Evolutionary conservation across 164 flowering plant genomes (phyloP), one percentile per base, ranked within the genome.

Genomic region (Annona squamosa): DNA sequence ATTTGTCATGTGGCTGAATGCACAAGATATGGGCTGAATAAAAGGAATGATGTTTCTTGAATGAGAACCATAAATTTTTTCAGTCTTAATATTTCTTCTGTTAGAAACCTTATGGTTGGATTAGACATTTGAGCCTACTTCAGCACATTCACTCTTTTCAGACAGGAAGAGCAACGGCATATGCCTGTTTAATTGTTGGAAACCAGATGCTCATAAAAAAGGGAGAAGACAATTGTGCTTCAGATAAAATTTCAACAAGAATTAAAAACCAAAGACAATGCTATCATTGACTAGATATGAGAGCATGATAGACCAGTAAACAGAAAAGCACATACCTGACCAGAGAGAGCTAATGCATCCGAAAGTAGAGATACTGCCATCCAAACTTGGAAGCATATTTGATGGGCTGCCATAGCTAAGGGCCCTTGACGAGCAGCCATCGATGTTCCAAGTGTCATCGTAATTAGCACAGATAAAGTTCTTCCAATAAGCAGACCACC

Each of bases 341-440:
- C 91, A 77, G 99, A 91, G 77, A 97, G 70, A 75, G 94, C 94
- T 48, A 91, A 83, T 64, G 99, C 93, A 89, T 96, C 97, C 17
- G 97, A 85, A 46, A 96, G 87, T 74, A 96, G 95, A 61, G 99
- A 91, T 48, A 92, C 98, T 68, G 99, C 97, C 81, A 93, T 79
- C 99, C 99, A 96, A 0, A 96, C 90, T 86, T 96, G 98, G 77
- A 90, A 73, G 82, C 97, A 96, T 78, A 96, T 89, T 74, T 96
- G 99, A 80, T 96, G 99, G 75, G 97, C 98, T 45, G 98, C 98
- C 99, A 96, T 96, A 63, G 97, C 92, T 46, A 87, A 59, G 5
- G 98, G 87, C 67, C 99, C 98, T 80, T 90, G 97, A 73, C 97
- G 97, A 77, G 98, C 97, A 81, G 99, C 99, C 98, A 96, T 89